Evolutionary conservation across 176 grass and related monocot genomes (phyloP), one percentile per base, ranked within the genome.

Genomic region (Musa acuminata): DNA sequence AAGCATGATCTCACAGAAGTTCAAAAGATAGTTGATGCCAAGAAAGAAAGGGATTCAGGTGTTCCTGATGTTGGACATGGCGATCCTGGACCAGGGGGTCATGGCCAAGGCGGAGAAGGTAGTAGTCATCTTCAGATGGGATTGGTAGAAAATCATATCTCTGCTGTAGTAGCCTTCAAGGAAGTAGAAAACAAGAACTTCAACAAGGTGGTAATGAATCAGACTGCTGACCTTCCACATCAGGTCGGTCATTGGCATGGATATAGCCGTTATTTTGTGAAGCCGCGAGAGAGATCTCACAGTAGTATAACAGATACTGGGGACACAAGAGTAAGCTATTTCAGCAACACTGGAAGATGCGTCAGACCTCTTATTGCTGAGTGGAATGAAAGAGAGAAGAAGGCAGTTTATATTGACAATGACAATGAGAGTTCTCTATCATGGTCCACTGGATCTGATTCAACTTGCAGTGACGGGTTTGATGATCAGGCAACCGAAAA

Each of bases 351-450:
- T 10, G 67, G 17, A n/a, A 11, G 25, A 9, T 69, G 0, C 49
- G 16, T 9, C 8, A 51, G 67, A 70, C 35, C 67, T 21, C 35
- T 70, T 13, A 51, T 70, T 70, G 67, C 43, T 70, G 67, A 70
- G 67, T 70, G 67, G 67, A 70, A 70, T 21, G 67, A 70, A 70
- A 70, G 48, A 21, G 67, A 70, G 51, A 49, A 70, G 8, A 70
- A 50, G 48, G 67, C 67, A 50, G 16, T 70, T 43, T 70, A 70
- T 51, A 50, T 70, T 21, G 35, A n/a, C 17, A 19, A 70, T 51
- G 67, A 70, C 27, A 70, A 70, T 70, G 67, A 20, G 67, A 70
- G 19, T 70, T 7, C 29, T 50, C 67, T 70, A 50, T 70, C 67
- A 51, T 49, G 35, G 43, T 70, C 67, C 17, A 70, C 27, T 51